Evolutionary conservation across 179 eudicot species (phyloP).

Genomic region (Beta macrorhiza): DNA sequence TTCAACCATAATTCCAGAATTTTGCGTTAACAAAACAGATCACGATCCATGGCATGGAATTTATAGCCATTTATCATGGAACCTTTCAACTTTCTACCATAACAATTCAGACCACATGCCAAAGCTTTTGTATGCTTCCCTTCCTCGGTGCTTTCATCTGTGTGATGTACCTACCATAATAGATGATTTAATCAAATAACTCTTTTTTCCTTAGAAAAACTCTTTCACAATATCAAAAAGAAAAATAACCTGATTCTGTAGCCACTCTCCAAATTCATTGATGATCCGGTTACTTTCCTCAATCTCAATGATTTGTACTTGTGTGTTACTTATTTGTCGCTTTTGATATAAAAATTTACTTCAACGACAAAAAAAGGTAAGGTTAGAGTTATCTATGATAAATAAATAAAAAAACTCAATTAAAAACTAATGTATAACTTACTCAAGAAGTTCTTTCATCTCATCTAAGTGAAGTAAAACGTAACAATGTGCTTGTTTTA

Average conservation of each 20-base stretch:
- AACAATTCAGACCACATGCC: neutral
- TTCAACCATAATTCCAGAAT: no score
- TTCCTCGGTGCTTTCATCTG: neutral
- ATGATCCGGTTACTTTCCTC: neutral
- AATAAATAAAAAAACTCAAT: neutral
- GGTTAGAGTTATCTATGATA: no score
- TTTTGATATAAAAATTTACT: conserved; percentile 15
- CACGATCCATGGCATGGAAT: no score
- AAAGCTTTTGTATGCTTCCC: neutral
- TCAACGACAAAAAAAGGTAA: neutral
- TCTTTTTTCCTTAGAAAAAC: neutral
- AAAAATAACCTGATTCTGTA: neutral
- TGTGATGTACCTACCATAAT: neutral
- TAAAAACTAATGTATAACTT: neutral
- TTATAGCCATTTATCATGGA: no score
- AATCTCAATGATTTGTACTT: neutral
- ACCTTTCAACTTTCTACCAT: no score
- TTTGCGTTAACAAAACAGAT: no score
- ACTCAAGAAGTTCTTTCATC: conserved; percentile 14
- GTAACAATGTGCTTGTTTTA: conserved; percentile 23
- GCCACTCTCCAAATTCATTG: neutral
- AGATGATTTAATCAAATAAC: neutral
- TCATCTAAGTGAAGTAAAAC: conserved; percentile 19
- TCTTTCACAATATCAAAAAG: neutral
- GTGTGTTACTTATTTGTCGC: neutral